phyloP scores from a whole-genome alignment of 495 filamentous ascomycete genomes.

The Gamarada debralockiae region DNA sequence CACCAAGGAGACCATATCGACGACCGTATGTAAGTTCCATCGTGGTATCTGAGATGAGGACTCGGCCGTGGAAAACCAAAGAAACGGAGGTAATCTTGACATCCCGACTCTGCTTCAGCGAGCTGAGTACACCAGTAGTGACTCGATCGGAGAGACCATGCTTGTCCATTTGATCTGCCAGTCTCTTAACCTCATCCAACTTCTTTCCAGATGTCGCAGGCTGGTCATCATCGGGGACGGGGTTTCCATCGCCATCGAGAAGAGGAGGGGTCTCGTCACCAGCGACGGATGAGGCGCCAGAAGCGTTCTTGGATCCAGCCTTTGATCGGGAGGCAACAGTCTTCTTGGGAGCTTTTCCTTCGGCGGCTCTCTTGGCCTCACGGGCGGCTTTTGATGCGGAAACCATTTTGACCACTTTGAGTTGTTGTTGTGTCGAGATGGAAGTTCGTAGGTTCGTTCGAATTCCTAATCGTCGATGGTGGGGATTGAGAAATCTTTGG shows the following conservation, averaged over 20 bases:
- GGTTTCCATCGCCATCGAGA: slow-evolving; percentile 56
- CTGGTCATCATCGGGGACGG: slow-evolving; percentile 46
- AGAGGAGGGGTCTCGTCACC: slow-evolving; percentile 63
- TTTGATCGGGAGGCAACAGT: slow-evolving; percentile 64
- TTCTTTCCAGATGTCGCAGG: slow-evolving; percentile 68
- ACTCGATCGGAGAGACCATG: slow-evolving; percentile 95
- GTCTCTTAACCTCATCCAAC: slow-evolving; percentile 71
- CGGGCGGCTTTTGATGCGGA: slow-evolving; percentile 98
- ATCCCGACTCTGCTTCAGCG: slow-evolving; percentile 77
- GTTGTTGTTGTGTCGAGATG: slow-evolving; percentile 7
- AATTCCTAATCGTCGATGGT: not conserved
- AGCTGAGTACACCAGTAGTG: slow-evolving; percentile 94
- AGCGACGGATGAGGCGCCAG: slow-evolving; percentile 61
- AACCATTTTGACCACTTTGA: slow-evolving; percentile 54
- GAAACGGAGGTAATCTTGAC: slow-evolving; percentile 94
- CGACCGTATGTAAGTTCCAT: slow-evolving; percentile 92
- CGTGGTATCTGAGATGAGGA: slow-evolving; percentile 88
- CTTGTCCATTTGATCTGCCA: slow-evolving; percentile 84
- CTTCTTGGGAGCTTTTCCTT: slow-evolving; percentile 66
- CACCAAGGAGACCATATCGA: slow-evolving; percentile 90
- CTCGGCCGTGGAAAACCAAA: slow-evolving; percentile 95
- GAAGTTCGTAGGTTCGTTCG: not conserved
- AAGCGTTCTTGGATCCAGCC: slow-evolving; percentile 59
- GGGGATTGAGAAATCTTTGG: not conserved
- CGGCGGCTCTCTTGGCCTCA: slow-evolving; percentile 88